Conservation (phyloP, 139 green algal genomes). For the Chlorella sp. region DNA sequence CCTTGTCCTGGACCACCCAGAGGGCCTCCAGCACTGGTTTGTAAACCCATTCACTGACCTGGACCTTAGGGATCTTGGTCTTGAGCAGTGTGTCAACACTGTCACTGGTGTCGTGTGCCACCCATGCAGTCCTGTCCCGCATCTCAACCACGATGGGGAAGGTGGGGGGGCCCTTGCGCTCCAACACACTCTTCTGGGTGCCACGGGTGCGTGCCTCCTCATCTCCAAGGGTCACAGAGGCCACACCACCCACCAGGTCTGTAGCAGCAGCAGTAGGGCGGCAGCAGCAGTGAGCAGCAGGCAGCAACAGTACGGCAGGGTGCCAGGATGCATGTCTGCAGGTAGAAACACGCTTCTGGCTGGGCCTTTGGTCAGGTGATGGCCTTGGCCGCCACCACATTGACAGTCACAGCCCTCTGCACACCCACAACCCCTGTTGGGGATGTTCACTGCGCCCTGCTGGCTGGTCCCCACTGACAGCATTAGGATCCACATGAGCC, state of each 20-base stretch:
- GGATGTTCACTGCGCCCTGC: neutral
- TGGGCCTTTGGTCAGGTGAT: neutral
- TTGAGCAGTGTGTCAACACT: too few species aligned
- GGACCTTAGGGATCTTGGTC: neutral
- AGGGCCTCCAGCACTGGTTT: neutral
- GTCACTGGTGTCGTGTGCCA: too few species aligned
- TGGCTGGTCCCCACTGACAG: neutral
- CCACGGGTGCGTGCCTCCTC: slow-evolving; percentile 78
- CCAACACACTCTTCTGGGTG: slow-evolving; percentile 90
- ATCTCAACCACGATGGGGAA: slow-evolving; percentile 96
- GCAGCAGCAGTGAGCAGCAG: neutral
- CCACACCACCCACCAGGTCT: slow-evolving; percentile 41
- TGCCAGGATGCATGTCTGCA: too few species aligned
- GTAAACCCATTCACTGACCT: too few species aligned
- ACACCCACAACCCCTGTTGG: neutral
- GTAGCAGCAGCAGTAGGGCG: neutral
- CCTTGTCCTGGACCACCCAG: neutral
- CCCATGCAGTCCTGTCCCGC: slow-evolving; percentile 78
- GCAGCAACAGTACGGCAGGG: neutral
- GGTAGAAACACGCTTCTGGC: neutral
- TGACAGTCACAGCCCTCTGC: neutral
- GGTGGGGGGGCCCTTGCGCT: slow-evolving; percentile 83
- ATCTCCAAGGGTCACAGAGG: slow-evolving; percentile 58
- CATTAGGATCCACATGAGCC: neutral
- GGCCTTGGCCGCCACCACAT: neutral